Evolutionary conservation across 2,329 filamentous ascomycete genomes (phyloP).

Genomic region (Pezicula carpinea): DNA sequence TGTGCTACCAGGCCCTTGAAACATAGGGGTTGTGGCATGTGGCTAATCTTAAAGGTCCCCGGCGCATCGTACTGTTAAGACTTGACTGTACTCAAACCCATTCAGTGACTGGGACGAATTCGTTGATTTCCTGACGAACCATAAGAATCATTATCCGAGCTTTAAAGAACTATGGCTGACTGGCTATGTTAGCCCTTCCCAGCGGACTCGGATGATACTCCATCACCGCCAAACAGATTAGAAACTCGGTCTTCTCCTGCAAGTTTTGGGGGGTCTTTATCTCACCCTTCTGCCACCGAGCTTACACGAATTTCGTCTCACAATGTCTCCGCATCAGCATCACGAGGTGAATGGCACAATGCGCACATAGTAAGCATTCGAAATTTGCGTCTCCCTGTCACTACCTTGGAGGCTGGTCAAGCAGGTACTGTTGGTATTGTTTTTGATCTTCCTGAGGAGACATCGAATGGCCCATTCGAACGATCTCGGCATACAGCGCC

Average conservation of each 20-base stretch:
- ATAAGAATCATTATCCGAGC: too few species aligned
- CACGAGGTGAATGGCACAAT: conserved; percentile 69
- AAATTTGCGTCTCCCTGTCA: conserved; percentile 80
- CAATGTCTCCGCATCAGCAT: conserved; percentile 46
- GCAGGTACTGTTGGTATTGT: conserved; percentile 84
- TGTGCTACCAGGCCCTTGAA: too few species aligned
- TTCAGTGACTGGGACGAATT: too few species aligned
- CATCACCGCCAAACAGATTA: conserved; percentile 29
- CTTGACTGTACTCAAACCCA: too few species aligned
- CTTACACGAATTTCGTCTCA: conserved; percentile 47
- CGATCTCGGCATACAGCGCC: conserved; percentile 29
- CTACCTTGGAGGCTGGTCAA: conserved; percentile 70
- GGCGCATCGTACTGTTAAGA: too few species aligned
- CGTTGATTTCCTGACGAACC: too few species aligned
- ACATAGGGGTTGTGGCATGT: too few species aligned
- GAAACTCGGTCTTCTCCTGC: conserved; percentile 36
- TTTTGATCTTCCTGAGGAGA: conserved; percentile 40
- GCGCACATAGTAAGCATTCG: conserved; percentile 82
- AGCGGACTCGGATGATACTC: conserved; percentile 43
- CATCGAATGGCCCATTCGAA: conserved; percentile 28
- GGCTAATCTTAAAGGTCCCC: too few species aligned
- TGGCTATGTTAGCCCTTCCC: conserved; percentile 53
- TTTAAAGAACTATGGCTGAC: background rate
- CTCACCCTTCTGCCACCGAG: conserved; percentile 49
- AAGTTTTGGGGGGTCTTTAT: conserved; percentile 44